Evolutionary conservation across 2,329 filamentous ascomycete species (phyloP), one percentile per base, ranked within the genome.

Genomic region (Ceratocystis destructans): DNA sequence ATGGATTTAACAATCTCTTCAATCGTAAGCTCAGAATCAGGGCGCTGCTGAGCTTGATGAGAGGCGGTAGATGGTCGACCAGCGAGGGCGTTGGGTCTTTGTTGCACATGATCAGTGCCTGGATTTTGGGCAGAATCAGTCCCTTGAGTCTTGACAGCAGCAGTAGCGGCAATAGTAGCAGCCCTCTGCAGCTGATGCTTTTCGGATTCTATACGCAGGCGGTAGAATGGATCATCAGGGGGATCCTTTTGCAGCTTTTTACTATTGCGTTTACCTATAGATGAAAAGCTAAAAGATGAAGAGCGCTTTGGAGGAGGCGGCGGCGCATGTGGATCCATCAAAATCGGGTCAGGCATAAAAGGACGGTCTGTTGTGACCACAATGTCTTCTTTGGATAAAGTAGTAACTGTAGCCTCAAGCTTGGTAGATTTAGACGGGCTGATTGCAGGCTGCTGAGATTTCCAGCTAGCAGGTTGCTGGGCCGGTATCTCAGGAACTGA

Each of bases 171-270:
- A 41, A 41, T 66, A 33, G 61, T 48, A 31, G 50, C 67, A 3
- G 64, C 64, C 20, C 66, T 59, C 25, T 67, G 61, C 5, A 62
- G 45, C 37, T 68, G 65, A 44, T 71, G 75, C 41, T 75, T 75
- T 65, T 80, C 79, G 2, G 76, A 75, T 37, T 79, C 78, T n/a
- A 71, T 72, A 45, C 78, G 76, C 28, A 73, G 72, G 62, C 73
- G 74, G 69, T 77, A 76, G 77, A 78, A 79, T 1, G 77, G 73
- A 62, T 84, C 81, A n/a, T 73, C 76, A 1, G 83, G 81, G 0
- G 80, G 82, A 1, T 82, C 79, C 69, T 85, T 86, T 71, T 77
- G 80, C 45, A 84, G 74, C 71, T 82, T 85, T 69, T 84, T 83
- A 70, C 82, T 85, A n/a, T 76, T 79, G 66, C 74, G 81, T 62